These are phyloP conservation scores for Rhizophagus sp. DNA, from an alignment of 192 early-diverging fungal species.

Conservation along the genomic window DNA sequence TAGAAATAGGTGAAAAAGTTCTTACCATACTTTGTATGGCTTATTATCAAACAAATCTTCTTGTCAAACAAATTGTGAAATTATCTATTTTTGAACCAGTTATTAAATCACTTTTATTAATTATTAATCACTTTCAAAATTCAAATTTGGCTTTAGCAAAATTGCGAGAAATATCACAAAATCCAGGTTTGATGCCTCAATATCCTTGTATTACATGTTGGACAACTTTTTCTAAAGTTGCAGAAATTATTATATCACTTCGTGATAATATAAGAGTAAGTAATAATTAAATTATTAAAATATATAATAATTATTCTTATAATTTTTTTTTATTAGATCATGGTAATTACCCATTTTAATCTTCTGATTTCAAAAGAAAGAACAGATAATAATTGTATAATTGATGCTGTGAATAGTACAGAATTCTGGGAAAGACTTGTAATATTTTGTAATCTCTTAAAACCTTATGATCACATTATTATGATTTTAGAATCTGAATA, in stretches of 20 bases:
- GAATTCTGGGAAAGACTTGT: too few species aligned
- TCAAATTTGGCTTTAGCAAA: too few species aligned
- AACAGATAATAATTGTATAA: not conserved
- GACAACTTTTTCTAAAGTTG: not conserved
- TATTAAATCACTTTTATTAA: not conserved
- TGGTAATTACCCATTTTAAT: too few species aligned
- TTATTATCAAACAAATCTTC: not conserved
- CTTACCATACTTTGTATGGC: not conserved
- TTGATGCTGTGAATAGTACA: not conserved
- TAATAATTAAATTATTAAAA: too few species aligned
- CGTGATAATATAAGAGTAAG: not conserved
- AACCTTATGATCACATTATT: not conserved
- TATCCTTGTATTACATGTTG: not conserved
- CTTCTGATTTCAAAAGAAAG: not conserved
- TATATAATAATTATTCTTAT: too few species aligned
- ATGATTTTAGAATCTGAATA: not conserved
- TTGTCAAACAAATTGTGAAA: not conserved
- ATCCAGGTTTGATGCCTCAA: not conserved
- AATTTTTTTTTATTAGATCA: too few species aligned
- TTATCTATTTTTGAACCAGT: not conserved
- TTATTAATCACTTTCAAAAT: not conserved
- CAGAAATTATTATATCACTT: not conserved
- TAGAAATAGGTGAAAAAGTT: not conserved
- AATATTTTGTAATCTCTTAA: not conserved
- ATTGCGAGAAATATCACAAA: too few species aligned